Conservation (phyloP, 306 rosid genomes). For the Casuarina cunninghamiana region DNA sequence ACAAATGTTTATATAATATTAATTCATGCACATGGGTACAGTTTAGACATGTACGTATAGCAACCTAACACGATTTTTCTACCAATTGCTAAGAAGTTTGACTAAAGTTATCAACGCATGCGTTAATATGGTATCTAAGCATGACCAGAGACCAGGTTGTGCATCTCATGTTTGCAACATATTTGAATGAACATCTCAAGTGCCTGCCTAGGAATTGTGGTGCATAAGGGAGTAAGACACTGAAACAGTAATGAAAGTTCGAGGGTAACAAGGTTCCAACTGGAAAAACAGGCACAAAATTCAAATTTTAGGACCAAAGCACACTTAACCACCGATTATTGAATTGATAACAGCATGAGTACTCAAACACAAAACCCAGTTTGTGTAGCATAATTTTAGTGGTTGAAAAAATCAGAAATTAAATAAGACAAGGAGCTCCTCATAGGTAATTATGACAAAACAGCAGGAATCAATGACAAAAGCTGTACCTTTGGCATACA, state of each 20-base stretch:
- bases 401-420: background rate
- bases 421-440: background rate
- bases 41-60: background rate
- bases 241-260: background rate
- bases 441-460: background rate
- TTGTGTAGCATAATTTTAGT: background rate
- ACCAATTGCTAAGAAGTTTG: background rate
- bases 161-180: background rate
- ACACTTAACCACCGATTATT: background rate
- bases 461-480: background rate
- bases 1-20: background rate
- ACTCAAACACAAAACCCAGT: background rate
- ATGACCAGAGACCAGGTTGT: background rate
- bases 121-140: background rate
- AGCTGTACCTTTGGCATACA: constrained; percentile 84
- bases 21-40: too few species aligned
- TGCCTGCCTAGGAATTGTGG: background rate
- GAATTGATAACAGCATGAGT: background rate
- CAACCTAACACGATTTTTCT: background rate
- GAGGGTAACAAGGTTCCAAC: background rate
- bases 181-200: background rate
- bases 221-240: background rate
- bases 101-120: background rate
- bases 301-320: background rate
- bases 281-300: background rate